These are phyloP conservation scores for Linaria vulgaris DNA, from an alignment of 257 asterid species.

Conservation along the genomic window DNA sequence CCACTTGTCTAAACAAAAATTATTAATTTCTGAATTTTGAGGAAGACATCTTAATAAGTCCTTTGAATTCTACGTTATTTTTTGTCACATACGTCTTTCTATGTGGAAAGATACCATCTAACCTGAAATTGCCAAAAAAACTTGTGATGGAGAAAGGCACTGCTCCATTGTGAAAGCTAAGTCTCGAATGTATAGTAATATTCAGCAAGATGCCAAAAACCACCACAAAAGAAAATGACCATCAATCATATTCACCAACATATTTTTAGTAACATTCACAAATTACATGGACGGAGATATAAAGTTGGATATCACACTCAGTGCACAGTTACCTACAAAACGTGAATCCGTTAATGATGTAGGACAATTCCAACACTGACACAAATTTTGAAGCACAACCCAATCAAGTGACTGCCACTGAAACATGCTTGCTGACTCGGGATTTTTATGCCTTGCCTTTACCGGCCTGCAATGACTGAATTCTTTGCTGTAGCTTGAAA, in stretches of 20 bases:
- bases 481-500: constrained; percentile 75
- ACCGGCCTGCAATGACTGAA: constrained; percentile 79
- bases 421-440: constrained; percentile 21
- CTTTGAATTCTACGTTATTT: too few species aligned
- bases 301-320: constrained; percentile 21
- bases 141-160: constrained; percentile 5
- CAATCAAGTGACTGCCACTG: constrained; percentile 20
- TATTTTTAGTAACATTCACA: constrained; percentile 20
- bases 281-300: constrained; percentile 27
- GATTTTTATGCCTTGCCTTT: constrained; percentile 65
- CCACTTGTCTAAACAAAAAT: background rate
- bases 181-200: background rate
- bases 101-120: background rate
- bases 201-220: constrained; percentile 19
- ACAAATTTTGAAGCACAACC: constrained; percentile 22
- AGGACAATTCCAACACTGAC: constrained; percentile 22
- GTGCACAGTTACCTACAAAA: constrained; percentile 31
- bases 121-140: background rate
- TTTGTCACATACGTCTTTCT: too few species aligned
- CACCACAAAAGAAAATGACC: constrained; percentile 16
- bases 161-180: background rate
- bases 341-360: constrained; percentile 19
- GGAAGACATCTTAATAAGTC: background rate
- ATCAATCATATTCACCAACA: constrained; percentile 22
- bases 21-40: background rate